Percentiles rank a stretch among this genome's conserved stretches.
These are phyloP conservation scores for Leccinum longicurvipes DNA, from an alignment of 768 basidiomycete genomes.

Conservation along the genomic window DNA sequence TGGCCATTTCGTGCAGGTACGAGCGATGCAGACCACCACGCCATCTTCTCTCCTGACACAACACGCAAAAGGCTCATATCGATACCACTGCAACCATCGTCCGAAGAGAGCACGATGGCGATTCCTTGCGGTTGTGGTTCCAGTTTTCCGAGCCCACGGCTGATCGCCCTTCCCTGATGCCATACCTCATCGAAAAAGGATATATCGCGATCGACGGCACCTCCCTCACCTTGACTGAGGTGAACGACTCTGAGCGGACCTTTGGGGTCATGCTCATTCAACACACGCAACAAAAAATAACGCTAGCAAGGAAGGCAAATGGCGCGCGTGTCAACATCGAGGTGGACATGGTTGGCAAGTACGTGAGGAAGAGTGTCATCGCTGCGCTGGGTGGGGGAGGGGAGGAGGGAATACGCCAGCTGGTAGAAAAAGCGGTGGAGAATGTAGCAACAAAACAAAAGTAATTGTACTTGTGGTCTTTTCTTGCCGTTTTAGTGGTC, in stretches of 20 bases:
- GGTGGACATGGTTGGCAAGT: conserved; percentile 93
- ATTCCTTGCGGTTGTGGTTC: conserved; percentile 84
- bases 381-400: conserved; percentile 61
- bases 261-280: conserved; percentile 95
- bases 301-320: conserved; percentile 66
- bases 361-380: conserved; percentile 78
- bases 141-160: conserved; percentile 61
- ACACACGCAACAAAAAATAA: conserved; percentile 89
- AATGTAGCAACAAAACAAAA: conserved; percentile 45
- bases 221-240: conserved; percentile 84
- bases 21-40: conserved; percentile 8
- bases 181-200: conserved; percentile 89
- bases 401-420: conserved; percentile 40
- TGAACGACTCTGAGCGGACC: conserved; percentile 55
- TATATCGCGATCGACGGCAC: conserved; percentile 94
- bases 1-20: conserved; percentile 93
- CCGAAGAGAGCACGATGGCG: conserved; percentile 68
- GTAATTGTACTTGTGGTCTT: not conserved
- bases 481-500: conserved; percentile 1
- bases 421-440: conserved; percentile 60
- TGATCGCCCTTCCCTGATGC: conserved; percentile 60
- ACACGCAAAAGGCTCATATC: conserved; percentile 73
- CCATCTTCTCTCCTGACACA: not conserved
- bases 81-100: conserved; percentile 83
- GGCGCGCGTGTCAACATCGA: conserved; percentile 92